phyloP scores from a whole-genome alignment of 1,284 basidiomycete species.

The Termitomyces sp. region DNA sequence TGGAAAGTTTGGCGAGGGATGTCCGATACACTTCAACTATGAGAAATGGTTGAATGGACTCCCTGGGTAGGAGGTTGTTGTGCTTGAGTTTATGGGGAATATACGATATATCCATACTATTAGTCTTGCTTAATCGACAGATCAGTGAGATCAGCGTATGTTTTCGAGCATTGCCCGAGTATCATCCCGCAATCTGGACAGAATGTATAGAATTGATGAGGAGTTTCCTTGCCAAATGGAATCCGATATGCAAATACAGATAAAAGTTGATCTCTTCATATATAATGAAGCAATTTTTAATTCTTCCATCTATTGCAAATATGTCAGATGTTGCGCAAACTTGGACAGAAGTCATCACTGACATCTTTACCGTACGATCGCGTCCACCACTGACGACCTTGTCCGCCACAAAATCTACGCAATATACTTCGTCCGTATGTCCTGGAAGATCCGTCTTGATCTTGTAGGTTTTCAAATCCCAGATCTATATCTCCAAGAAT shows the following conservation, averaged over 20 bases:
- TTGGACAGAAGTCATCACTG: background rate
- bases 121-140: background rate
- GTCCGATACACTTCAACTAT: slow-evolving; percentile 35
- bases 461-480: slow-evolving; percentile 94
- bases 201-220: background rate
- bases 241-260: background rate
- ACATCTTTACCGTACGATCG: slow-evolving; percentile 59
- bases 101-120: background rate
- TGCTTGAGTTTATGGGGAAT: background rate
- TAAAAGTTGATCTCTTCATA: background rate
- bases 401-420: slow-evolving; percentile 97
- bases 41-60: slow-evolving; percentile 31
- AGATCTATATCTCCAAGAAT: slow-evolving; percentile 52
- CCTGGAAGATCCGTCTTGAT: slow-evolving; percentile 92
- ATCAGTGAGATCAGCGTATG: background rate
- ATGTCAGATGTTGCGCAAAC: background rate
- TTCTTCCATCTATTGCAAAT: slow-evolving; percentile 11
- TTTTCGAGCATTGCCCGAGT: background rate
- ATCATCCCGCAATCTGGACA: background rate
- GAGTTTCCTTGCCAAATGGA: background rate
- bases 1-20: slow-evolving; percentile 26
- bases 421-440: slow-evolving; percentile 98
- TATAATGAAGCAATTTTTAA: background rate
- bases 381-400: slow-evolving; percentile 94
- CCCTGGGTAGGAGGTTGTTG: background rate